These are phyloP conservation scores for Teratosphaeria nubilosa DNA, from an alignment of 2,329 filamentous ascomycete species.

Conservation along the genomic window DNA sequence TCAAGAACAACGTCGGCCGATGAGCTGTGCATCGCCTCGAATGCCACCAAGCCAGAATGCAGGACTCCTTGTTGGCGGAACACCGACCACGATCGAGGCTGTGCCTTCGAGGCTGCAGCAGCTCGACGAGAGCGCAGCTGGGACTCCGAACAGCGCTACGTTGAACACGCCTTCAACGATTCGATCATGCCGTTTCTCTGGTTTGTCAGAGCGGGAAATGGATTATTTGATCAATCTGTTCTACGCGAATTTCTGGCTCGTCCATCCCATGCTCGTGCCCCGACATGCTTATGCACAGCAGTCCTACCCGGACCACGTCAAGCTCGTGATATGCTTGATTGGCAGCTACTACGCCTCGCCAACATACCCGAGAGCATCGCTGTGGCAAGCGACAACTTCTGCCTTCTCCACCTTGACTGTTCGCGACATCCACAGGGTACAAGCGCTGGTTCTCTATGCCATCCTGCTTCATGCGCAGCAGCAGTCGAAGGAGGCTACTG, in stretches of 20 bases:
- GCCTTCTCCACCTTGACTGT: not conserved
- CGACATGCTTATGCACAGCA: conserved; percentile 29
- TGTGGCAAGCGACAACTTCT: conserved; percentile 26
- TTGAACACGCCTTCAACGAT: not conserved
- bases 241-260: conserved; percentile 46
- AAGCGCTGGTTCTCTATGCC: conserved; percentile 66
- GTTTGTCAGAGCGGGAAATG: conserved; percentile 17
- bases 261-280: conserved; percentile 48
- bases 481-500: conserved; percentile 49
- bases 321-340: conserved; percentile 47
- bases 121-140: not conserved
- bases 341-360: conserved; percentile 43
- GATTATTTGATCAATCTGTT: conserved; percentile 41
- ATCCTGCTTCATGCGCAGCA: conserved; percentile 71
- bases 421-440: conserved; percentile 48
- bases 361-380: conserved; percentile 34
- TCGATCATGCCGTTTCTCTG: not conserved
- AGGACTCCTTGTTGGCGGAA: not conserved
- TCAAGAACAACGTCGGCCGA: not conserved
- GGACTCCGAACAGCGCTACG: not conserved
- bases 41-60: not conserved
- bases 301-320: conserved; percentile 39
- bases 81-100: not conserved
- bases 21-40: not conserved
- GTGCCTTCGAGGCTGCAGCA: not conserved